Base-by-base conservation (phyloP, 2,329 filamentous ascomycete species). In the Fonsecaea monophora region DNA sequence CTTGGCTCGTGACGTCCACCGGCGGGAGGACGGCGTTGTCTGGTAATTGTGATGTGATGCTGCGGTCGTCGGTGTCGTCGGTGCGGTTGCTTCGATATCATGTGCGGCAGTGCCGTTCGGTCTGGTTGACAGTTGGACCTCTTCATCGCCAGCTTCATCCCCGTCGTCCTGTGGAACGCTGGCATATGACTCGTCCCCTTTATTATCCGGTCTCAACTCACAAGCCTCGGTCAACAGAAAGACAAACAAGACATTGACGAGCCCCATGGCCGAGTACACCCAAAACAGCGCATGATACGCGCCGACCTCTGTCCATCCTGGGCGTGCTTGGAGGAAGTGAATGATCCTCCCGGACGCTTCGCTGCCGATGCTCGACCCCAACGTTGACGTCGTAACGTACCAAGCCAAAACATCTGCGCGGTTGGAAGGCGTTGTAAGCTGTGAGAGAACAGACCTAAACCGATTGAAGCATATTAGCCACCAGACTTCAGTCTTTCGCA, bases 221-320 rank as follows among this genome's bases (percentile, higher is more conserved):
- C 85, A 87, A 6, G 76, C 81, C 0, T 78, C 72, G 1, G 83
- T 85, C 73, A 89, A 75, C 2, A 81, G 70, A 6, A 82, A 68
- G 0, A 82, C 79, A 18, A 85, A 75, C 1, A 78, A 56, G 30
- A 86, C 78, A 69, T 86, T 87, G 3, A 85, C 71, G 0, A 78
- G 35, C 0, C 87, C 87, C 83, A 87, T 88, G 3, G 79, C 72
- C 2, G 83, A 79, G 67, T 89, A 89, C n/a, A 86, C 73, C 80
- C 83, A 84, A 71, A 88, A 89, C 6, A 86, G 80, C 2, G 80
- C 78, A 70, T 89, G 86, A 67, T 89, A 89, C 0, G 85, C 81
- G 58, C 81, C 78, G 18, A 81, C 73, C 62, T 84, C 73, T 8
- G 79, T 75, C 85, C 85, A 87, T 2, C 81, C 82, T 5, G 83